A percentile compares a stretch with the other conserved stretches of the same genome.
Conservation (phyloP, 371 early-diverging fungal species). For the Apophysomyces elegans region DNA sequence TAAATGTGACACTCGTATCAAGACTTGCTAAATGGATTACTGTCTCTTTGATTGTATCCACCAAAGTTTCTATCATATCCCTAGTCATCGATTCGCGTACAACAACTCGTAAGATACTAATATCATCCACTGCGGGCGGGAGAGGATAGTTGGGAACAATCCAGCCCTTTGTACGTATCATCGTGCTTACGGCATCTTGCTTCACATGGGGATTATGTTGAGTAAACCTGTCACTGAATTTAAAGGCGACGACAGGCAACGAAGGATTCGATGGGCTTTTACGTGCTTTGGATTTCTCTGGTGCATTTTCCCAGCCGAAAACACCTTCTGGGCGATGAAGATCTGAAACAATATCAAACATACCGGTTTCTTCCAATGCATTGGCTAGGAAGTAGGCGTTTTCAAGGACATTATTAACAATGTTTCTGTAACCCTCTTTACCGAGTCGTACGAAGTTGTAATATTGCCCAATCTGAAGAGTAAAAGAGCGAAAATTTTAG, state of each 20-base stretch:
- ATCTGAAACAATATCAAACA: constrained; percentile 62
- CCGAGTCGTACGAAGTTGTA: constrained; percentile 78
- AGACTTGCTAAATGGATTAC: constrained; percentile 17
- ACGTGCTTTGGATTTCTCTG: neutral
- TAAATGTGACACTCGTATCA: neutral
- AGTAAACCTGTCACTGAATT: constrained; percentile 54
- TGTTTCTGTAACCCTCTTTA: constrained; percentile 60
- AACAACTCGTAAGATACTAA: constrained; percentile 44
- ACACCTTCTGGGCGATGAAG: constrained; percentile 57
- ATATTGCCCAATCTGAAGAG: constrained; percentile 63
- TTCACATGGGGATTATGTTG: constrained; percentile 38
- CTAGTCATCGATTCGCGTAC: constrained; percentile 48
- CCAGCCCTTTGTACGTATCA: constrained; percentile 48
- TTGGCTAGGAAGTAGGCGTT: constrained; percentile 61
- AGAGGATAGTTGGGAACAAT: constrained; percentile 51
- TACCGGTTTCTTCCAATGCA: constrained; percentile 55
- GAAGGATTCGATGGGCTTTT: constrained; percentile 39
- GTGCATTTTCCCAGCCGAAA: constrained; percentile 26
- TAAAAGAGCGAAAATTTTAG: neutral
- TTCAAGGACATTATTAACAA: constrained; percentile 54
- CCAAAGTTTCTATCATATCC: constrained; percentile 33
- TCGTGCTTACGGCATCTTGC: constrained; percentile 33
- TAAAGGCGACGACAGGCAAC: constrained; percentile 68
- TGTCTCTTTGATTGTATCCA: constrained; percentile 28
- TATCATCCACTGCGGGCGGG: constrained; percentile 32